A percentile compares a stretch with the other conserved stretches of the same genome.
These are phyloP conservation scores for Luvunga scandens DNA, from an alignment of 345 rosid species.

Conservation along the genomic window DNA sequence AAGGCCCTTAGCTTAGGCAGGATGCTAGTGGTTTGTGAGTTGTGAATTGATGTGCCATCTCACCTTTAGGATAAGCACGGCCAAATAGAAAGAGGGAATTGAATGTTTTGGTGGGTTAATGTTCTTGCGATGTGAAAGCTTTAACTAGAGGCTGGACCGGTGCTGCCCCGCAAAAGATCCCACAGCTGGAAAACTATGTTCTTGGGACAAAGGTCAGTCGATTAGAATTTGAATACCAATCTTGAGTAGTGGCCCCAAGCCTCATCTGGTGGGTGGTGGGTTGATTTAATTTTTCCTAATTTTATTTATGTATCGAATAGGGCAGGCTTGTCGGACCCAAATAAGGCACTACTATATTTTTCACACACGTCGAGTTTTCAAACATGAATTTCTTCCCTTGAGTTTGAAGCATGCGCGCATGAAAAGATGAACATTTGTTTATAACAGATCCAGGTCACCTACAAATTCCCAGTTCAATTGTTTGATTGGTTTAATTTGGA, in stretches of 20 bases:
- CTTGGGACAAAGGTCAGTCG: neutral
- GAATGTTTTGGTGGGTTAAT: neutral
- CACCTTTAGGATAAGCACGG: neutral
- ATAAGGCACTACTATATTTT: neutral
- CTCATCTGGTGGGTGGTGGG: neutral
- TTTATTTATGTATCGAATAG: neutral
- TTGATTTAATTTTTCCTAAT: neutral
- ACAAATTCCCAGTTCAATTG: too few relatives aligned
- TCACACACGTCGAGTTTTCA: neutral
- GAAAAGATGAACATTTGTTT: neutral
- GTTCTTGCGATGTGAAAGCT: neutral
- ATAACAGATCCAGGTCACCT: constrained; percentile 9
- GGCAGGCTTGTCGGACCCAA: neutral
- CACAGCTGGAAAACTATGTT: neutral
- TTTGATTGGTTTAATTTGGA: too few relatives aligned
- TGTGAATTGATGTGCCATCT: neutral
- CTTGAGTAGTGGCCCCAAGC: constrained; percentile 1
- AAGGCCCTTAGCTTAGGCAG: too few relatives aligned
- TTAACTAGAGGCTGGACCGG: neutral
- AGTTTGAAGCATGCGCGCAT: neutral
- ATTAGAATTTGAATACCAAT: neutral
- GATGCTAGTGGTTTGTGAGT: too few relatives aligned
- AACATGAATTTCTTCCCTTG: neutral
- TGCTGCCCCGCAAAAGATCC: neutral
- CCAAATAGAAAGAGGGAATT: neutral